phyloP scores from a whole-genome alignment of 768 basidiomycete species.

The Basidioascus undulatus region DNA sequence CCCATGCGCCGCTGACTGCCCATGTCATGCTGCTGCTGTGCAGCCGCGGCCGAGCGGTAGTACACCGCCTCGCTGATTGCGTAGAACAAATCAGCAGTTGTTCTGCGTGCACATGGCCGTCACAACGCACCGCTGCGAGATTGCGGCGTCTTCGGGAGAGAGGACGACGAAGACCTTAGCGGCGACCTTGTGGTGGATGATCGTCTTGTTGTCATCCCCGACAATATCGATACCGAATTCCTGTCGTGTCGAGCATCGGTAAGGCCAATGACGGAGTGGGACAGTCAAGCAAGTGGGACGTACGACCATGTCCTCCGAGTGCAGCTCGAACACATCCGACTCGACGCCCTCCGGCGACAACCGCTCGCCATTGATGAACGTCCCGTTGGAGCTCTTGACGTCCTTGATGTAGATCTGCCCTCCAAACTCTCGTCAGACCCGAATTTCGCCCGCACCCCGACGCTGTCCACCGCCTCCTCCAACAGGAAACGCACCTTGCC shows the following conservation, averaged over 20 bases:
- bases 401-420: constrained; percentile 86
- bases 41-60: too few species aligned
- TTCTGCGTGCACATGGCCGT: background rate
- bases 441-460: background rate
- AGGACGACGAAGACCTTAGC: constrained; percentile 79
- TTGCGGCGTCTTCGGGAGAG: constrained; percentile 46
- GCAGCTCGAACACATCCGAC: constrained; percentile 77
- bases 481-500: constrained; percentile 35
- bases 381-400: constrained; percentile 92
- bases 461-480: background rate
- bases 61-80: too few species aligned
- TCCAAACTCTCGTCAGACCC: background rate
- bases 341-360: constrained; percentile 72
- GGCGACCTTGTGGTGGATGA: constrained; percentile 95
- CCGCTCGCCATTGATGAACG: constrained; percentile 89
- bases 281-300: constrained; percentile 16
- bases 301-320: constrained; percentile 88
- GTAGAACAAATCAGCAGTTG: too few species aligned
- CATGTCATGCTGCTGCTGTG: constrained; percentile 19
- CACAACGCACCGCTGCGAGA: constrained; percentile 9
- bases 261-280: background rate
- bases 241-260: constrained; percentile 21
- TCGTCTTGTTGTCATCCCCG: constrained; percentile 91
- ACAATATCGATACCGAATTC: constrained; percentile 99
- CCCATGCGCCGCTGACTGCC: constrained; percentile 40